These are phyloP conservation scores for Blastobotrys apis DNA, from an alignment of 1,139 yeast species.

Conservation along the genomic window DNA sequence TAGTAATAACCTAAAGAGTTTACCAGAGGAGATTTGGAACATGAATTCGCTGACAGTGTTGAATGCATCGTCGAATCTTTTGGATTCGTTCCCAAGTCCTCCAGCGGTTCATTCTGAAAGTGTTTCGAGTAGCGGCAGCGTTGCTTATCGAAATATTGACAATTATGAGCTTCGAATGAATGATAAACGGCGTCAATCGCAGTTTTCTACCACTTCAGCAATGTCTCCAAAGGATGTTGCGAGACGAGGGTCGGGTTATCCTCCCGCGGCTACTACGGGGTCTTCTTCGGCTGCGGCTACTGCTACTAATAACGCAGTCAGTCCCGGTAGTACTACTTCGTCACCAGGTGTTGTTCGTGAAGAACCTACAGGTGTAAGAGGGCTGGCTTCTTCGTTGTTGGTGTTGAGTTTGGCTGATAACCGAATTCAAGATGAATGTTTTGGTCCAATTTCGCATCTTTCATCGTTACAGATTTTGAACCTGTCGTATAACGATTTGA, in stretches of 20 bases:
- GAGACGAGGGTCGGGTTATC: conserved; percentile 22
- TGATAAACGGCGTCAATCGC: conserved; percentile 21
- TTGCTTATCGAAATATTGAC: conserved; percentile 13
- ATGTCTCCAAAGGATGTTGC: conserved; percentile 27
- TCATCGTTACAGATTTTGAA: conserved; percentile 61
- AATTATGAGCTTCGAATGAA: conserved; percentile 20
- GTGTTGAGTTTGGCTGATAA: conserved; percentile 75
- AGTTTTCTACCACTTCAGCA: conserved; percentile 24
- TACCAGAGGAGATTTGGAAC: conserved; percentile 69
- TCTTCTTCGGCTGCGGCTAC: conserved; percentile 5
- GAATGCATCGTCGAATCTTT: conserved; percentile 77
- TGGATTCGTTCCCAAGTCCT: conserved; percentile 63
- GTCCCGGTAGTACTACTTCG: background rate
- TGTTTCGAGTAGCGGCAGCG: conserved; percentile 14
- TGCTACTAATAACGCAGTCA: background rate
- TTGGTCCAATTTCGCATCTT: conserved; percentile 62
- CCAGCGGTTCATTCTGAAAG: conserved; percentile 25
- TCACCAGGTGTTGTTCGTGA: background rate
- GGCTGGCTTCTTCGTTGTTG: conserved; percentile 41
- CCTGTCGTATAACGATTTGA: conserved; percentile 74
- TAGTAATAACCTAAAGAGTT: conserved; percentile 69
- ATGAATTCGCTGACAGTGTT: conserved; percentile 53
- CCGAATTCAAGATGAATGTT: conserved; percentile 71
- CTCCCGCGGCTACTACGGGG: conserved; percentile 6
- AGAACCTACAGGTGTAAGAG: background rate